These are phyloP conservation scores for Przewalskia tangutica DNA, from an alignment of 257 asterid genomes.

Conservation along the genomic window DNA sequence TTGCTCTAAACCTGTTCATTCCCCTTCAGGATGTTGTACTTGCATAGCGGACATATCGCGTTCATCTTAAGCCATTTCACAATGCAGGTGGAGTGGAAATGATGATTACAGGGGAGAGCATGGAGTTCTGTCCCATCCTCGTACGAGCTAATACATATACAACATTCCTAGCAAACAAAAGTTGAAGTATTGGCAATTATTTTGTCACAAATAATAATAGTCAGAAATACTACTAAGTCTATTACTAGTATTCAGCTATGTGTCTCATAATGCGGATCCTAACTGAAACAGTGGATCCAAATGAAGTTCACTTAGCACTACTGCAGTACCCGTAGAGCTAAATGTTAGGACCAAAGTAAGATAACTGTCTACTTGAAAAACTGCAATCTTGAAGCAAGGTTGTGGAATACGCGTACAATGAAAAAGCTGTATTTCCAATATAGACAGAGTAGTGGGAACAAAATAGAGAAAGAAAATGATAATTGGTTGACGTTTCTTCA, in stretches of 20 bases:
- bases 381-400: background rate
- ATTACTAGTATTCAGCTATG: background rate
- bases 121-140: slow-evolving; percentile 78
- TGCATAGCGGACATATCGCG: slow-evolving; percentile 95
- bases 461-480: background rate
- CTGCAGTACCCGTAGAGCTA: background rate
- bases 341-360: background rate
- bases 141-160: slow-evolving; percentile 71
- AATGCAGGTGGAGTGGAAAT: slow-evolving; percentile 68
- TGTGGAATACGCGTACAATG: background rate
- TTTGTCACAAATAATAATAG: background rate
- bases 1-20: slow-evolving; percentile 55
- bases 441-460: background rate
- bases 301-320: background rate
- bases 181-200: background rate
- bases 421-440: background rate
- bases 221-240: background rate
- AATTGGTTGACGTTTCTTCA: background rate
- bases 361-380: background rate
- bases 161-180: slow-evolving; percentile 65
- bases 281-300: background rate
- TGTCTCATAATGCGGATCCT: background rate
- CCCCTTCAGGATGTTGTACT: slow-evolving; percentile 92
- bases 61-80: slow-evolving; percentile 98
- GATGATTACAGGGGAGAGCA: slow-evolving; percentile 80